Evolutionary conservation across 2,329 filamentous ascomycete genomes (phyloP), one percentile per base, ranked within the genome.

Genomic region (Talaromyces verruculosus): DNA sequence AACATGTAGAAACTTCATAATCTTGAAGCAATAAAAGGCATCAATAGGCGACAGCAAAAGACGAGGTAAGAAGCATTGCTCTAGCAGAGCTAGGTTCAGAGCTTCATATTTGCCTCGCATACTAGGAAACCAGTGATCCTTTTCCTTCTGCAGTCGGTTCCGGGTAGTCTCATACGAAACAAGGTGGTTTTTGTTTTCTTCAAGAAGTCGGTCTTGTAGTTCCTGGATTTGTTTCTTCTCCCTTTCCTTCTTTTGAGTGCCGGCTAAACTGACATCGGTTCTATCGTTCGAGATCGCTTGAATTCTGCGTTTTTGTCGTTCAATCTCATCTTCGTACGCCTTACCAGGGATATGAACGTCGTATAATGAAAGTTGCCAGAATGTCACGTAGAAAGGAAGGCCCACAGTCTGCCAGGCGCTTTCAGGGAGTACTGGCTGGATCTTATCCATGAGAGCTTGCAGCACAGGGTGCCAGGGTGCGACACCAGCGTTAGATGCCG

Each of bases 51-150:
- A 97, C 35, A 97, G 83, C 30, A 95, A 84, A 19, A 96, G 84
- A 49, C 95, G 89, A 10, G 95, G 95, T n/a, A 98, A 79, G 70
- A 99, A 88, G 75, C 95, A 99, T 72, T 96, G 89, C 77, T 98
- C 93, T 10, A 99, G 85, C 19, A 99, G 80, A 3, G 87, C 85
- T 71, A 93, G 88, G 62, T 94, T 91, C 4, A 96, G 83, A 7
- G 82, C 82, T 66, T 90, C 88, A 45, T 85, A 80, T 71, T 88
- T 90, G 25, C 85, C 81, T 67, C 86, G 85, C 69, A 88, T 84
- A 10, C 86, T 84, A 4, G 85, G 81, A 75, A 98, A 97, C 88
- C 93, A 97, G 64, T 84, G 80, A 69, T 88, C 83, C 75, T 93
- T 93, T 72, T 94, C 91, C 69, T 89, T 89, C 63, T 87, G 87